Evolutionary conservation across 2,329 filamentous ascomycete species (phyloP).

Genomic region (Ramularia endophylla): DNA sequence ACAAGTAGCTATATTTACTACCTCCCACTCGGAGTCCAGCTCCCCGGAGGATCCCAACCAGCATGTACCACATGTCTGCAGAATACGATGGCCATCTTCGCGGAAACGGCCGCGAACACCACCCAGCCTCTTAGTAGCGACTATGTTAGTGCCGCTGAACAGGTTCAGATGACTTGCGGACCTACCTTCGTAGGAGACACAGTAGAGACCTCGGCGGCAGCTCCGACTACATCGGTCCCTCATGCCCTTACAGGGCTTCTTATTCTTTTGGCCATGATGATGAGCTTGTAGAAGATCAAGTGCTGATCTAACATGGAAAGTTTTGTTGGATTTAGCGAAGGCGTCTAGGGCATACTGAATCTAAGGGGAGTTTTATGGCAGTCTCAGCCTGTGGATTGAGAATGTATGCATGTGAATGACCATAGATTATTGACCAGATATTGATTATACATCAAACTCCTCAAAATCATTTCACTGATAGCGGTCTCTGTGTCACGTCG

Average conservation of each 20-base stretch:
- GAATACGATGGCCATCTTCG: constrained; percentile 77
- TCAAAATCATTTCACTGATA: no score
- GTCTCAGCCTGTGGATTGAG: no score
- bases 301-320: constrained; percentile 17
- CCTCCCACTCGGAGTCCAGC: constrained; percentile 66
- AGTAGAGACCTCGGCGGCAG: constrained; percentile 2
- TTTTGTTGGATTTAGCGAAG: constrained; percentile 1
- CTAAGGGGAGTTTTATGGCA: no score
- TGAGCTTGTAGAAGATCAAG: constrained; percentile 18
- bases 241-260: not conserved
- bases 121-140: constrained; percentile 61
- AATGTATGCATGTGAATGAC: no score
- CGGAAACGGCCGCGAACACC: constrained; percentile 59
- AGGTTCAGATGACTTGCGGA: constrained; percentile 63
- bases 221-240: not conserved
- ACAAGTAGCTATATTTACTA: constrained; percentile 79
- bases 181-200: constrained; percentile 40
- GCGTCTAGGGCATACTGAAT: constrained; percentile 1
- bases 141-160: constrained; percentile 65
- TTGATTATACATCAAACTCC: no score
- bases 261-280: not conserved
- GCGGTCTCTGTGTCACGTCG: no score
- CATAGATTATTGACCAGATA: no score
- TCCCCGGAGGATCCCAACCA: constrained; percentile 63
- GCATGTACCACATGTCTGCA: constrained; percentile 70